Percentiles rank a stretch among this genome's conserved stretches.
Evolutionary conservation across 1,284 basidiomycete species (phyloP).

Genomic region (Abortiporus biennis): DNA sequence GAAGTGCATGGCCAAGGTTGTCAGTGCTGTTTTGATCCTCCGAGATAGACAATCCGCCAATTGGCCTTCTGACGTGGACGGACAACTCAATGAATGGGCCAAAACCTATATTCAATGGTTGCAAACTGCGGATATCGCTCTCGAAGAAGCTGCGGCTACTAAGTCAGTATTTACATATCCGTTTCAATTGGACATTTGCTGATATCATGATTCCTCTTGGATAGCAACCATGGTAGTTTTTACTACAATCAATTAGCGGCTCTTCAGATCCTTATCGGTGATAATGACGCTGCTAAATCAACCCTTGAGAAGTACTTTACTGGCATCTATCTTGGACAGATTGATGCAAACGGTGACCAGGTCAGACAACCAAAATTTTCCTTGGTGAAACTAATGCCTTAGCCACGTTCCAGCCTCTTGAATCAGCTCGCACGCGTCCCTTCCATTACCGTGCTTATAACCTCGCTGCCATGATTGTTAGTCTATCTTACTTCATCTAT

Average conservation of each 20-base stretch:
- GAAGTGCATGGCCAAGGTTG: constrained; percentile 52
- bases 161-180: constrained; percentile 36
- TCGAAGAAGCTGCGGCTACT: constrained; percentile 29
- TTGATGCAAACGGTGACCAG: constrained; percentile 33
- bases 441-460: constrained; percentile 66
- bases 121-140: constrained; percentile 34
- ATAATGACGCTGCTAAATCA: constrained; percentile 24
- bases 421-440: constrained; percentile 53
- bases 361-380: constrained; percentile 10
- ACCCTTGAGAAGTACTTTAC: constrained; percentile 31
- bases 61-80: constrained; percentile 48
- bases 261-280: constrained; percentile 28
- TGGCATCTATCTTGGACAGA: constrained; percentile 29
- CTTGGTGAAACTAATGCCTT: no score
- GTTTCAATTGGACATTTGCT: neutral
- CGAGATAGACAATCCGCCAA: constrained; percentile 35
- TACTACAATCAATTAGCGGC: constrained; percentile 31
- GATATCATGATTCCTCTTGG: neutral
- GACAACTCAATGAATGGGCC: constrained; percentile 37
- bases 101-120: constrained; percentile 48
- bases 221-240: constrained; percentile 25
- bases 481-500: constrained; percentile 19
- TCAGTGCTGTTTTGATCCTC: constrained; percentile 47
- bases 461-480: constrained; percentile 55
- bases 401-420: constrained; percentile 40